Conservation (phyloP, 805 yeast genomes). For the Candida odintsovae region DNA sequence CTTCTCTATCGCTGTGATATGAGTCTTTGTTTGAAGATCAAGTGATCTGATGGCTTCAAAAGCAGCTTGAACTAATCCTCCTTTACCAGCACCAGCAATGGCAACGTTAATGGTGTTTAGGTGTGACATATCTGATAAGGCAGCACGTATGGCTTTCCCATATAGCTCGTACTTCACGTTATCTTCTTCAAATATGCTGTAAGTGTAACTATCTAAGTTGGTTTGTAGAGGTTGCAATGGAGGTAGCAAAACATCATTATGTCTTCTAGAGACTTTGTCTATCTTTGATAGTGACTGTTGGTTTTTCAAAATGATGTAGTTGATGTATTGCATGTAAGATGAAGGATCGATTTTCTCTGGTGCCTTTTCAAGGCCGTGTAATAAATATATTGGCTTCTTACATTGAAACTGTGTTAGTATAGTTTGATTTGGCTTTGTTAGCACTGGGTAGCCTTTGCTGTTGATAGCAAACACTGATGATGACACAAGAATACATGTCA, state of each 20-base stretch:
- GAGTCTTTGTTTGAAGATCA: constrained; percentile 16
- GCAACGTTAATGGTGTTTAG: constrained; percentile 35
- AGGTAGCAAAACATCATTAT: constrained; percentile 26
- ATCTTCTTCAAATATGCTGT: constrained; percentile 70
- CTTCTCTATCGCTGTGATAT: constrained; percentile 65
- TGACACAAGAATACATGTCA: constrained; percentile 50
- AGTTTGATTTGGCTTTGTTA: constrained; percentile 51
- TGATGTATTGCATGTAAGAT: constrained; percentile 38
- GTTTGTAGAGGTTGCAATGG: constrained; percentile 73
- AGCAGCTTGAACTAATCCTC: constrained; percentile 63
- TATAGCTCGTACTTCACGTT: constrained; percentile 62
- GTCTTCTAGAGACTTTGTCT: constrained; percentile 27
- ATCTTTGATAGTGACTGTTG: constrained; percentile 25
- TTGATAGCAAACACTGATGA: constrained; percentile 53
- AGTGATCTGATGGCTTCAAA: constrained; percentile 35
- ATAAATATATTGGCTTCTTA: constrained; percentile 36
- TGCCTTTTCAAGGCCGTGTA: constrained; percentile 49
- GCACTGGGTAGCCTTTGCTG: constrained; percentile 58
- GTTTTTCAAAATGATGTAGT: constrained; percentile 31
- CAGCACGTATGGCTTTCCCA: constrained; percentile 18
- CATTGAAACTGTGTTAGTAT: constrained; percentile 38
- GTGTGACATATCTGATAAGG: constrained; percentile 20
- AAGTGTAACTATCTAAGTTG: constrained; percentile 52
- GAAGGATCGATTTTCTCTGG: constrained; percentile 27
- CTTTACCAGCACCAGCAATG: constrained; percentile 85